A percentile compares a stretch with the other conserved stretches of the same genome.
Evolutionary conservation across 306 rosid species (phyloP).

Genomic region (Lathyrus sativus): DNA sequence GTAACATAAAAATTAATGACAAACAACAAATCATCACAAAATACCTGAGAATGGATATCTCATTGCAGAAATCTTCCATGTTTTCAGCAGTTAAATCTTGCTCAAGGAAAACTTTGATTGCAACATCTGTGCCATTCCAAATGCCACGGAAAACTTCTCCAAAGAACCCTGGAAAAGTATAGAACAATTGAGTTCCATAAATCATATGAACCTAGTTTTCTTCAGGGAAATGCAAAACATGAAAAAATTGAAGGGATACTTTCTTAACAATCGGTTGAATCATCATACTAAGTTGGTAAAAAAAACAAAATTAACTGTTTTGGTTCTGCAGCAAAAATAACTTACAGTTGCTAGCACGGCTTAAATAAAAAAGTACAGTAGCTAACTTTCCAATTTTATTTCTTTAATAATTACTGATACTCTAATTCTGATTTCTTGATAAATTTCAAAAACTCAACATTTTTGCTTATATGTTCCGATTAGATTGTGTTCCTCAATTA

Average conservation of each 20-base stretch:
- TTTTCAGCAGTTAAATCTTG: constrained; percentile 94
- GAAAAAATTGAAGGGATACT: constrained; percentile 20
- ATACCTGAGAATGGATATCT: constrained; percentile 94
- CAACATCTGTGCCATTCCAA: constrained; percentile 99
- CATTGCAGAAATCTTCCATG: constrained; percentile 98
- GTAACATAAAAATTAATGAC: constrained; percentile 32
- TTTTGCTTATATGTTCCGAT: background rate
- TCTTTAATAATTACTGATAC: constrained; percentile 4
- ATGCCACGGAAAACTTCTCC: constrained; percentile 96
- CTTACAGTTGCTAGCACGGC: constrained; percentile 9
- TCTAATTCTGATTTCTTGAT: background rate
- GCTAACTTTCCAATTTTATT: constrained; percentile 23
- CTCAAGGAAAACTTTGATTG: constrained; percentile 92
- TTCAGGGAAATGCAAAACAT: constrained; percentile 20
- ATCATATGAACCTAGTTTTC: constrained; percentile 24
- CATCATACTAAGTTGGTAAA: constrained; percentile 8
- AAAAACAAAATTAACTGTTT: constrained; percentile 7
- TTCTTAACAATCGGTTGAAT: constrained; percentile 28
- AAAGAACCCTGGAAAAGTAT: constrained; percentile 70
- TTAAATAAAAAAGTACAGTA: constrained; percentile 21
- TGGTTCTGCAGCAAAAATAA: background rate
- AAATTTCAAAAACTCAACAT: constrained; percentile 15
- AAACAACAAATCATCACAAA: constrained; percentile 29
- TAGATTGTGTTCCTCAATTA: constrained; percentile 13
- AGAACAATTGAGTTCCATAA: constrained; percentile 29